Conservation (phyloP, 257 asterid species). For the Buddleja alternifolia region DNA sequence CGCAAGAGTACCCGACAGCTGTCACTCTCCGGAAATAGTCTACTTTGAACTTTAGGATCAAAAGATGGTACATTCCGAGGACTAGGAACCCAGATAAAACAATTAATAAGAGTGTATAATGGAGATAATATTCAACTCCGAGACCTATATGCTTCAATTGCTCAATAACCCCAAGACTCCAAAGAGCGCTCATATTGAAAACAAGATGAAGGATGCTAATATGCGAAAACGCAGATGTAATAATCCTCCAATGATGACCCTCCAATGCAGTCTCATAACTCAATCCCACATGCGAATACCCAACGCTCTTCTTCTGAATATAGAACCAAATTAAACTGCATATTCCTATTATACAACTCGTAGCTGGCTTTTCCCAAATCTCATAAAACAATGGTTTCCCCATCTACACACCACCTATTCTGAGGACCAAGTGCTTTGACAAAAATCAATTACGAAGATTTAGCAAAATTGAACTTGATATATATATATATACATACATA, state of each 20-base stretch:
- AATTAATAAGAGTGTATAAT: constrained; percentile 74
- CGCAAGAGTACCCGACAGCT: constrained; percentile 97
- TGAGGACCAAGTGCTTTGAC: constrained; percentile 30
- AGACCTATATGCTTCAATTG: constrained; percentile 71
- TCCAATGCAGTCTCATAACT: constrained; percentile 84
- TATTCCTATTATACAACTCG: constrained; percentile 79
- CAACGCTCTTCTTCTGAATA: constrained; percentile 82
- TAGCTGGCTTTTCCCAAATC: constrained; percentile 90
- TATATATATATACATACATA: no score
- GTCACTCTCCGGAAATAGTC: constrained; percentile 91
- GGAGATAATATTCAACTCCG: constrained; percentile 81
- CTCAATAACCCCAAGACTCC: constrained; percentile 90
- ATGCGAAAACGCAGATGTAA: constrained; percentile 90
- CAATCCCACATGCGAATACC: constrained; percentile 88
- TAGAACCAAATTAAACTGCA: constrained; percentile 83
- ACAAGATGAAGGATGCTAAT: constrained; percentile 90
- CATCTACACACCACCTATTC: constrained; percentile 47
- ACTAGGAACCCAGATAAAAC: constrained; percentile 85
- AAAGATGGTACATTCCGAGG: constrained; percentile 71
- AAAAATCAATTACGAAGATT: constrained; percentile 25
- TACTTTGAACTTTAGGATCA: constrained; percentile 74
- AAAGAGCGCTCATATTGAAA: constrained; percentile 94
- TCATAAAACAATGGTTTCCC: constrained; percentile 89
- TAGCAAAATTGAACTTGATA: constrained; percentile 24
- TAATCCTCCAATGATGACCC: constrained; percentile 93